Conservation (phyloP, 352 stramenopile species). For the Phytophthora sp. region DNA sequence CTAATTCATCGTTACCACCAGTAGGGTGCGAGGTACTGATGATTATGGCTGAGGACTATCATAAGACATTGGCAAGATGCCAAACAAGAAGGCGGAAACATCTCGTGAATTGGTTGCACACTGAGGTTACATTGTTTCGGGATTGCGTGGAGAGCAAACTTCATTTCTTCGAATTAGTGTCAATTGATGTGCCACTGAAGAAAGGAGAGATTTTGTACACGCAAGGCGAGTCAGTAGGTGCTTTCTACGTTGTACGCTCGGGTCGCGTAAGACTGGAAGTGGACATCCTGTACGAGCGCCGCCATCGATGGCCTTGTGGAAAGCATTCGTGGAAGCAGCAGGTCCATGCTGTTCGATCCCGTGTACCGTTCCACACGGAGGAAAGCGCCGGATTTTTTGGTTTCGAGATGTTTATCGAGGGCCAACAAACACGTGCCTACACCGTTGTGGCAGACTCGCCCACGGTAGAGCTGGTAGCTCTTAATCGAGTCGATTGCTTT, state of each 20-base stretch:
- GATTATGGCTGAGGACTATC: constrained; percentile 76
- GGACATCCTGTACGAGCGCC: constrained; percentile 74
- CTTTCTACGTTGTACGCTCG: constrained; percentile 72
- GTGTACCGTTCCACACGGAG: constrained; percentile 57
- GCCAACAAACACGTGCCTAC: constrained; percentile 51
- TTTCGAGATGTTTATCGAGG: constrained; percentile 76
- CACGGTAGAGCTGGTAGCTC: constrained; percentile 56
- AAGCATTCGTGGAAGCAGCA: constrained; percentile 61
- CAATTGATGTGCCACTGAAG: constrained; percentile 69
- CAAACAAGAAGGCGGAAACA: constrained; percentile 71
- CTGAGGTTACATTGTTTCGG: constrained; percentile 67
- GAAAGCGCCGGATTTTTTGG: constrained; percentile 65
- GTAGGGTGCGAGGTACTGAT: constrained; percentile 66
- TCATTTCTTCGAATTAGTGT: constrained; percentile 81
- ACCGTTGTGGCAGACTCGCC: constrained; percentile 63
- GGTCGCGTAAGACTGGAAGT: constrained; percentile 64
- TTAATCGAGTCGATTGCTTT: constrained; percentile 80
- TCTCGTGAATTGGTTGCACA: constrained; percentile 71
- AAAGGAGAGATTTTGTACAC: constrained; percentile 63
- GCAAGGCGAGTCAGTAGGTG: constrained; percentile 65
- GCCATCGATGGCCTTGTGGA: constrained; percentile 64
- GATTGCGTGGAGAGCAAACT: constrained; percentile 81
- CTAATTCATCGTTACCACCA: neutral
- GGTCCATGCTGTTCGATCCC: constrained; percentile 55
- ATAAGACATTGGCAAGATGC: constrained; percentile 69